Conservation (phyloP, 2,329 filamentous ascomycete genomes). For the Botrytis galanthina region DNA sequence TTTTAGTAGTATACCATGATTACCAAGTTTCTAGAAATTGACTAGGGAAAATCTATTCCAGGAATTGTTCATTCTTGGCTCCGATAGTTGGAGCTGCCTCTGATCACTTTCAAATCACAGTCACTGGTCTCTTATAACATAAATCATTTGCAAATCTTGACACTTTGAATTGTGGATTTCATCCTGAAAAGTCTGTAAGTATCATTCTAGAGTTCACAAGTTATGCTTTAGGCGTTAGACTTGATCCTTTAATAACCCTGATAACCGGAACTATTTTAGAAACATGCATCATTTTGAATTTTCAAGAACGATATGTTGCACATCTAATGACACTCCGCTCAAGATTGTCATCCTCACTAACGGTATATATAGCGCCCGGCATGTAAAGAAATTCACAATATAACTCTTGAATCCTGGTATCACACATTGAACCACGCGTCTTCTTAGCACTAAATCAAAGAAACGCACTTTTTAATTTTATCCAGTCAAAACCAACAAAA, state of each 20-base stretch:
- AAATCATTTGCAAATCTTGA: neutral
- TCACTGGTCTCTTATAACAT: neutral
- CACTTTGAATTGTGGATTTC: neutral
- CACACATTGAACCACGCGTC: neutral
- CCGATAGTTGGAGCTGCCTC: neutral
- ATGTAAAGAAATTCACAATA: neutral
- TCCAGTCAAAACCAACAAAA: neutral
- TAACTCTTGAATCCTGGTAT: neutral
- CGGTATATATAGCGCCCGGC: neutral
- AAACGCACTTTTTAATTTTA: neutral
- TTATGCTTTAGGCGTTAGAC: neutral
- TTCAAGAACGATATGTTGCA: neutral
- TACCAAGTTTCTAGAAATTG: neutral
- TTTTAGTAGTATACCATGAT: neutral
- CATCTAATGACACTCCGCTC: neutral
- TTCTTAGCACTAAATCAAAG: neutral
- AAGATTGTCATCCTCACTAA: neutral
- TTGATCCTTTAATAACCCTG: neutral
- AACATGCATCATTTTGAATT: neutral
- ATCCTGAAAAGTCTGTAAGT: neutral
- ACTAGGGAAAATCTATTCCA: neutral
- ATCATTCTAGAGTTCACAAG: neutral
- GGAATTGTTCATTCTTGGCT: neutral
- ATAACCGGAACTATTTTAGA: neutral
- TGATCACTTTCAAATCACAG: neutral